These are phyloP conservation scores for Fusarium incarnatum DNA, from an alignment of 2,329 filamentous ascomycete species.

Conservation along the genomic window DNA sequence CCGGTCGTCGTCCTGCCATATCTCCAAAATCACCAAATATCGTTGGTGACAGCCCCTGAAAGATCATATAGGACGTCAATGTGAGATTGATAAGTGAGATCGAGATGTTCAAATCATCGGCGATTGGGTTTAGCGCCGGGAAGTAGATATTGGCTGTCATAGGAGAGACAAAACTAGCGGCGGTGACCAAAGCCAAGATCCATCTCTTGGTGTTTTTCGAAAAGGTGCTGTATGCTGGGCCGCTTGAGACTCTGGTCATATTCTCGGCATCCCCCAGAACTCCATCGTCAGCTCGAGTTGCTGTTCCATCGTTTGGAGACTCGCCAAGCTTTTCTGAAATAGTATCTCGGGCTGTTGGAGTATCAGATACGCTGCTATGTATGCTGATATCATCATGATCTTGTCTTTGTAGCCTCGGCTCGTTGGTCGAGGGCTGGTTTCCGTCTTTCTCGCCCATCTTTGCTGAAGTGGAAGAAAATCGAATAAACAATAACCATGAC, in stretches of 20 bases:
- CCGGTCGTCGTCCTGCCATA: slow-evolving; percentile 69
- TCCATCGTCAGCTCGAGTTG: slow-evolving; percentile 7
- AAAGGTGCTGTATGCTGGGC: slow-evolving; percentile 48
- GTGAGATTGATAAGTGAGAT: slow-evolving; percentile 60
- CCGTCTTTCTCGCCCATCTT: slow-evolving; percentile 29
- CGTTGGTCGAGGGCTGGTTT: slow-evolving; percentile 5
- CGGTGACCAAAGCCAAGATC: slow-evolving; percentile 64
- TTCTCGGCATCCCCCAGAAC: slow-evolving; percentile 37
- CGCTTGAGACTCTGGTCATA: slow-evolving; percentile 36
- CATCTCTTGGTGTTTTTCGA: slow-evolving; percentile 58
- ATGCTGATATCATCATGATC: slow-evolving; percentile 22
- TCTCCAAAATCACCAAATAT: slow-evolving; percentile 73
- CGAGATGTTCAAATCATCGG: slow-evolving; percentile 55
- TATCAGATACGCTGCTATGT: slow-evolving; percentile 12
- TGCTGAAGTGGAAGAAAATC: neutral
- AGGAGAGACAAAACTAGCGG: slow-evolving; percentile 66
- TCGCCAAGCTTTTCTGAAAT: slow-evolving; percentile 21
- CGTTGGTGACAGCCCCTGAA: slow-evolving; percentile 71
- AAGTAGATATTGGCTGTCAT: slow-evolving; percentile 70
- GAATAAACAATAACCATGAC: slow-evolving; percentile 9
- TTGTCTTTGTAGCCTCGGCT: neutral
- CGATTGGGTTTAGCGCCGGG: slow-evolving; percentile 56
- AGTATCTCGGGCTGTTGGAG: neutral
- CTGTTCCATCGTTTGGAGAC: neutral
- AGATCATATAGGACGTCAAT: slow-evolving; percentile 71